phyloP scores from a whole-genome alignment of 129 eudicot genomes.

The Lonicera japonica region DNA sequence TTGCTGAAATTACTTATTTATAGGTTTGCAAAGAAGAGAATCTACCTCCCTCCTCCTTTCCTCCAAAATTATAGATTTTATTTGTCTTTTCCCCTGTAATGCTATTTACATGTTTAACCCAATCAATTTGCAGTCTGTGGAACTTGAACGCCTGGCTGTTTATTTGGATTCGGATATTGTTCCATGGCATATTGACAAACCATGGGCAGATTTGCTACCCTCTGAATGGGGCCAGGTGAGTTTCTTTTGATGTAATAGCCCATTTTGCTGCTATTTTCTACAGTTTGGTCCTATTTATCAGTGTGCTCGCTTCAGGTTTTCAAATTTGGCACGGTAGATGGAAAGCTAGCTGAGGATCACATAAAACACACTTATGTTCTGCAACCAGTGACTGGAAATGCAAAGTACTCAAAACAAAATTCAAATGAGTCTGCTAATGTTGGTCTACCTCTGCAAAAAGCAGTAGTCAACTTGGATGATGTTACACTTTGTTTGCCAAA shows the following conservation, averaged over 20 bases:
- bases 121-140: constrained; percentile 53
- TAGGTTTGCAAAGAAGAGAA: neutral
- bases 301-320: constrained; percentile 52
- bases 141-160: constrained; percentile 79
- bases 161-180: constrained; percentile 82
- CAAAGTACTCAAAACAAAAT: constrained; percentile 61
- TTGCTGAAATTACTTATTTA: no score
- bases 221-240: constrained; percentile 87
- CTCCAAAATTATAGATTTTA: neutral
- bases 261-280: constrained; percentile 9
- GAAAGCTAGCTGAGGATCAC: constrained; percentile 54
- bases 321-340: constrained; percentile 73
- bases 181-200: constrained; percentile 75
- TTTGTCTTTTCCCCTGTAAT: neutral
- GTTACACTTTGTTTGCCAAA: constrained; percentile 89
- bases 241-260: constrained; percentile 1
- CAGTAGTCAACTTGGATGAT: constrained; percentile 75
- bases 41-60: neutral
- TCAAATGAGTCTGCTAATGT: constrained; percentile 36
- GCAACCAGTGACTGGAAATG: constrained; percentile 94
- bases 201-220: constrained; percentile 84
- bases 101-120: neutral
- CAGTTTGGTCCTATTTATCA: constrained; percentile 10
- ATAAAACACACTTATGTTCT: constrained; percentile 61
- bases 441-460: constrained; percentile 74